Evolutionary conservation across 345 rosid species (phyloP).

Genomic region (Arabidopsis suecica): DNA sequence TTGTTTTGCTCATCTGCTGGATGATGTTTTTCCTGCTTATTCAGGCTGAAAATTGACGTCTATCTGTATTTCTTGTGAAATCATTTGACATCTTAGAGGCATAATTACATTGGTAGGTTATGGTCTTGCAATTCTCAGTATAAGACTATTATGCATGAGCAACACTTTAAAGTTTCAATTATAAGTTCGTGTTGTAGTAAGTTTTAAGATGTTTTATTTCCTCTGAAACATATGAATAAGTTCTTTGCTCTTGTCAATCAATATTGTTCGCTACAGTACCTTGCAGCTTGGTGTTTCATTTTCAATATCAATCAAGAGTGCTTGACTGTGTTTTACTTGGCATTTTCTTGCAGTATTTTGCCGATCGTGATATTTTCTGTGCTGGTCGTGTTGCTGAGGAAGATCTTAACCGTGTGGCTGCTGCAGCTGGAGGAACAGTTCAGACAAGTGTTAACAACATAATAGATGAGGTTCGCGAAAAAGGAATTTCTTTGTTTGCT

Average conservation of each 20-base stretch:
- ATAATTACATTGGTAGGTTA: conserved; percentile 29
- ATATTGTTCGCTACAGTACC: conserved; percentile 3
- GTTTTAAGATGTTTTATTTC: conserved; percentile 6
- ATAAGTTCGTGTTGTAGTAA: conserved; percentile 13
- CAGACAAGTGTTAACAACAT: conserved; percentile 96
- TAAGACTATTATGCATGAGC: conserved; percentile 12
- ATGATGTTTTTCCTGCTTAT: conserved; percentile 9
- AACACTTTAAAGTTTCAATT: conserved; percentile 14
- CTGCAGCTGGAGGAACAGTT: conserved; percentile 95
- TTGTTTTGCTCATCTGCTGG: background rate
- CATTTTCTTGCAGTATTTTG: conserved; percentile 77
- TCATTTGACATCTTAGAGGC: conserved; percentile 9
- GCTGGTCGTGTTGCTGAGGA: conserved; percentile 99
- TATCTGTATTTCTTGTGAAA: conserved; percentile 2
- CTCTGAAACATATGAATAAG: background rate
- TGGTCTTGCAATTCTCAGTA: conserved; percentile 14
- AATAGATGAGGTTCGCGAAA: conserved; percentile 70
- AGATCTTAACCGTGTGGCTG: conserved; percentile 92
- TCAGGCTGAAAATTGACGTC: conserved; percentile 13
- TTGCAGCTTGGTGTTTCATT: conserved; percentile 21
- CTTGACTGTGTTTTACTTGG: conserved; percentile 19
- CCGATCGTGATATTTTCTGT: conserved; percentile 97
- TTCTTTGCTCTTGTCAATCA: conserved; percentile 22
- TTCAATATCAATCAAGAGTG: background rate
- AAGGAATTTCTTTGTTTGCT: conserved; percentile 20